phyloP scores from a whole-genome alignment of 179 eudicot genomes.

The Silene vulgaris region DNA sequence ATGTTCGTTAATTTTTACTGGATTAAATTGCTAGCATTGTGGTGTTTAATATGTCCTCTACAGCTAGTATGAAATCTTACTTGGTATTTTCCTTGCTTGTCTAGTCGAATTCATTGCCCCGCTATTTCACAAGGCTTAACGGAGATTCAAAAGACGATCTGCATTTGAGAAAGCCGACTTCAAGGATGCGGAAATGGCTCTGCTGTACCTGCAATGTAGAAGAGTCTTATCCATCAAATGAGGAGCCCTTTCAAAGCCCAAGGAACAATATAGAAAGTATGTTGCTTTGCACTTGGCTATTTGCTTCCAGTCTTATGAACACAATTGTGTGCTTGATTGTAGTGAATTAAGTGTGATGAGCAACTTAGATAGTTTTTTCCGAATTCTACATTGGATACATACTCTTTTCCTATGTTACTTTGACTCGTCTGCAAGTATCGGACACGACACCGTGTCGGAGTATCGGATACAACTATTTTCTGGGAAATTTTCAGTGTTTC shows the following conservation, averaged over 20 bases:
- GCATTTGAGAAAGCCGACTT: slow-evolving; percentile 45
- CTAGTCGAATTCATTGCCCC: slow-evolving; percentile 65
- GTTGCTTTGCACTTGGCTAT: slow-evolving; percentile 22
- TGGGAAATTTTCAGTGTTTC: too few relatives aligned
- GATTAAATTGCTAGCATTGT: slow-evolving; percentile 2
- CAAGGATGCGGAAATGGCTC: slow-evolving; percentile 76
- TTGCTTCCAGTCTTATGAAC: background rate
- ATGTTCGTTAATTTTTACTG: background rate
- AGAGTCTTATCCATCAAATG: slow-evolving; percentile 49
- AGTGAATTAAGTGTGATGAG: background rate
- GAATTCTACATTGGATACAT: background rate
- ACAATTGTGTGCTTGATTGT: slow-evolving; percentile 2
- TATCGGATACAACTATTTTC: too few relatives aligned
- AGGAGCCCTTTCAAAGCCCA: slow-evolving; percentile 53
- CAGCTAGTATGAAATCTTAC: slow-evolving; percentile 1
- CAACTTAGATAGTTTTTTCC: background rate
- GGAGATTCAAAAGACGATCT: slow-evolving; percentile 45
- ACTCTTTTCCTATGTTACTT: background rate
- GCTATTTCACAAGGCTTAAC: slow-evolving; percentile 52
- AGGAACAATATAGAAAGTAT: slow-evolving; percentile 45
- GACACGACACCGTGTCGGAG: too few relatives aligned
- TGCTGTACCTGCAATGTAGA: slow-evolving; percentile 68
- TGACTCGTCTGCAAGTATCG: too few relatives aligned
- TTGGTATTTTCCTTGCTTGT: slow-evolving; percentile 12
- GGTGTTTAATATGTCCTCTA: slow-evolving; percentile 7